phyloP scores from a whole-genome alignment of 306 rosid genomes.

The Vigna hirtella region DNA sequence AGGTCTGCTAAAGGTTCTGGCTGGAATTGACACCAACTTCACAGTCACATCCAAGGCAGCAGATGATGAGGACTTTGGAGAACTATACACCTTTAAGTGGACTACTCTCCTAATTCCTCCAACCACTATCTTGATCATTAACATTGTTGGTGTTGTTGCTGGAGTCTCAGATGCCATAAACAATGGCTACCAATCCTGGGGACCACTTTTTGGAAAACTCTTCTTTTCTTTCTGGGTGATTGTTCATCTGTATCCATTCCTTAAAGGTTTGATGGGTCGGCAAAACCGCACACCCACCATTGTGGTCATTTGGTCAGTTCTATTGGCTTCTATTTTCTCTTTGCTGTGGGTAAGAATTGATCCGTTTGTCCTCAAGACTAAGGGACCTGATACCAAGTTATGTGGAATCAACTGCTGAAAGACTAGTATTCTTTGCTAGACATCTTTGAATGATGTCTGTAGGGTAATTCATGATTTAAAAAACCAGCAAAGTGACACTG shows the following conservation, averaged over 20 bases:
- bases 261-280: slow-evolving; percentile 90
- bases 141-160: slow-evolving; percentile 89
- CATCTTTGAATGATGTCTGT: slow-evolving; percentile 51
- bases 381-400: slow-evolving; percentile 77
- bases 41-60: slow-evolving; percentile 81
- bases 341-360: slow-evolving; percentile 92
- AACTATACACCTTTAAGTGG: slow-evolving; percentile 79
- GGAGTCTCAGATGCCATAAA: slow-evolving; percentile 92
- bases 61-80: slow-evolving; percentile 88
- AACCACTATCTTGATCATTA: slow-evolving; percentile 79
- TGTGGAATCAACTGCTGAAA: slow-evolving; percentile 88
- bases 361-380: slow-evolving; percentile 79
- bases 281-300: slow-evolving; percentile 94
- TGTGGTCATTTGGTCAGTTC: slow-evolving; percentile 90
- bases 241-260: slow-evolving; percentile 91
- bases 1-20: slow-evolving; percentile 84
- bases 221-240: slow-evolving; percentile 94
- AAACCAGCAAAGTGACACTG: slow-evolving; percentile 38
- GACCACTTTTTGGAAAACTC: slow-evolving; percentile 88
- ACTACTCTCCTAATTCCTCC: slow-evolving; percentile 89
- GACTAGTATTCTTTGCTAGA: slow-evolving; percentile 43
- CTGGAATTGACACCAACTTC: slow-evolving; percentile 84
- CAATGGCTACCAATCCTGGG: slow-evolving; percentile 88
- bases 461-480: slow-evolving; percentile 53
- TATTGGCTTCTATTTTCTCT: slow-evolving; percentile 90